These are phyloP conservation scores for Gossypium sturtianum DNA, from an alignment of 345 rosid genomes.

Conservation along the genomic window DNA sequence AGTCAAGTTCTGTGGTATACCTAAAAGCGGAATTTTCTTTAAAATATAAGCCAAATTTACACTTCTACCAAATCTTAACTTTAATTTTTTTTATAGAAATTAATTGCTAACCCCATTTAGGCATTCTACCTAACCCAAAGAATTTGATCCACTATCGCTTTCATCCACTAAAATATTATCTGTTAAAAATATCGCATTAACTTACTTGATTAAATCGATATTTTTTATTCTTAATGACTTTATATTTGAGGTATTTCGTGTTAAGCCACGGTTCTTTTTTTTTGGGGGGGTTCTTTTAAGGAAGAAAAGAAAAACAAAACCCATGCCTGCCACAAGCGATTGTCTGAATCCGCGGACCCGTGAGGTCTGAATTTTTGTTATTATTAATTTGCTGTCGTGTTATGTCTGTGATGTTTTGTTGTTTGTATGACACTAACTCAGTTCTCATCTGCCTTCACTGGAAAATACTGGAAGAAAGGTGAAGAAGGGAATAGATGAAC, in stretches of 20 bases:
- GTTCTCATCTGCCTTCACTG: neutral
- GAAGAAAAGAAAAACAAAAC: too few species aligned
- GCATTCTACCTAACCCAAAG: neutral
- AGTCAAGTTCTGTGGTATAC: neutral
- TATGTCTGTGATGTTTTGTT: too few species aligned
- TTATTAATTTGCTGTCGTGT: too few species aligned
- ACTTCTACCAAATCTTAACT: neutral
- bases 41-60: neutral
- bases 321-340: too few species aligned
- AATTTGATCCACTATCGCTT: neutral
- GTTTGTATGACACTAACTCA: too few species aligned
- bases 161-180: neutral
- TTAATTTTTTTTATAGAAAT: neutral
- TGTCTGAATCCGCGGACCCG: too few species aligned
- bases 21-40: neutral
- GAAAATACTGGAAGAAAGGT: neutral
- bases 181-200: too few species aligned
- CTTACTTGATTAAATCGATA: too few species aligned
- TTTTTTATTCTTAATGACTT: neutral
- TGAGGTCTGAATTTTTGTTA: too few species aligned
- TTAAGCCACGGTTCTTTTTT: too few species aligned
- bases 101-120: neutral
- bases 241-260: too few species aligned
- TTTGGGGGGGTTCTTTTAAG: too few species aligned
- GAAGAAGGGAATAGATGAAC: neutral